These are phyloP conservation scores for Termitomyces heimii DNA, from an alignment of 768 basidiomycete genomes.

Conservation along the genomic window DNA sequence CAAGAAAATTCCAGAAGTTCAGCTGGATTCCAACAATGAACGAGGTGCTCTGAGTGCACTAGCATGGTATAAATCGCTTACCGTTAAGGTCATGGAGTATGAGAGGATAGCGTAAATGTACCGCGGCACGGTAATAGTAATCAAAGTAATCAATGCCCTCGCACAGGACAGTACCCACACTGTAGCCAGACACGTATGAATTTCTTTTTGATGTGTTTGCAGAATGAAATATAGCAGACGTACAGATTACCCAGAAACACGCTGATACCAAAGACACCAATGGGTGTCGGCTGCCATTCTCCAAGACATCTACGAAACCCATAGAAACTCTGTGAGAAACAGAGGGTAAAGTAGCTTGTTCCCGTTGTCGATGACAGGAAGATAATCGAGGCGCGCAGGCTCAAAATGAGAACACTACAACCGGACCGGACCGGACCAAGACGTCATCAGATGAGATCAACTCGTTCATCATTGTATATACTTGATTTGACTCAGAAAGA, in stretches of 20 bases:
- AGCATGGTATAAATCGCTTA: conserved; percentile 18
- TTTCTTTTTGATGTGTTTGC: conserved; percentile 5
- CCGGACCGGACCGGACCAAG: not conserved
- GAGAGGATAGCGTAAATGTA: conserved; percentile 74
- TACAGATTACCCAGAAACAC: conserved; percentile 80
- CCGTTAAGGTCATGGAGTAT: conserved; percentile 87
- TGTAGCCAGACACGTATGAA: conserved; percentile 19
- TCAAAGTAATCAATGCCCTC: conserved; percentile 67
- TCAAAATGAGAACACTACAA: not conserved
- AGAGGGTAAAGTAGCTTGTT: not conserved
- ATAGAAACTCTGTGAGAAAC: conserved; percentile 15
- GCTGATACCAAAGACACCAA: conserved; percentile 73
- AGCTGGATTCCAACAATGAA: conserved; percentile 38
- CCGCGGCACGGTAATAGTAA: conserved; percentile 78
- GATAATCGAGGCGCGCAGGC: conserved; percentile 3
- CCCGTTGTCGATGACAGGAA: conserved; percentile 8
- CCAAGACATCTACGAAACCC: conserved; percentile 29
- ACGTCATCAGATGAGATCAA: not conserved
- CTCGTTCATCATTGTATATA: no score
- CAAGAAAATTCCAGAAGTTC: conserved; percentile 86
- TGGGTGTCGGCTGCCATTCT: conserved; percentile 50
- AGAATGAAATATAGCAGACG: conserved; percentile 26
- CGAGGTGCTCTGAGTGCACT: not conserved
- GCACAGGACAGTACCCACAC: conserved; percentile 83
- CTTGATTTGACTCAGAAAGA: not conserved